A percentile compares a stretch with the other conserved stretches of the same genome.
Conservation (phyloP, 176 grass and related monocot species). For the Aechmea fasciata region DNA sequence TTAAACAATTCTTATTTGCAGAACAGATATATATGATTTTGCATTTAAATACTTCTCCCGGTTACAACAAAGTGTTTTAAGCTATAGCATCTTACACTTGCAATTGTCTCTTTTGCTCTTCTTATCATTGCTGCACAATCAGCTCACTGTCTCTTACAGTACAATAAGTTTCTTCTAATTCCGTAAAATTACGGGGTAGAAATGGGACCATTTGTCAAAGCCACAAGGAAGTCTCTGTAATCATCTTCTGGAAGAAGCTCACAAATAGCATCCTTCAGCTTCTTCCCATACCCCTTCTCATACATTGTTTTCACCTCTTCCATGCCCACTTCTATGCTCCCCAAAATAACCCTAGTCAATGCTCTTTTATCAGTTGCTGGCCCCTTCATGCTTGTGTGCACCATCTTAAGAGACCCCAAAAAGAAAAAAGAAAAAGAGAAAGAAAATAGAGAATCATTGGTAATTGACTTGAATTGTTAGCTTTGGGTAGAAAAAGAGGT, state of each 20-base stretch:
- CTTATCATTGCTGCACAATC: background rate
- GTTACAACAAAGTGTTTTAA: background rate
- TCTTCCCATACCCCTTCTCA: slow-evolving; percentile 42
- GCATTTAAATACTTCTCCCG: background rate
- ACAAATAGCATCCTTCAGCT: slow-evolving; percentile 55
- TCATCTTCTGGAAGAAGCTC: slow-evolving; percentile 51
- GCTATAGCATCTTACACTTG: too few species aligned
- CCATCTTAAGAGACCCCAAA: slow-evolving; percentile 33
- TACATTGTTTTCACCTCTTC: slow-evolving; percentile 54
- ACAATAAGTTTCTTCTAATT: background rate
- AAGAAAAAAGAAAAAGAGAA: slow-evolving; percentile 14
- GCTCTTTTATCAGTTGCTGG: slow-evolving; percentile 31
- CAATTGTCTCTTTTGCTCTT: background rate
- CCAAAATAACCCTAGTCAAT: slow-evolving; percentile 60
- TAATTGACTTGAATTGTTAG: background rate
- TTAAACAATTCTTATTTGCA: background rate
- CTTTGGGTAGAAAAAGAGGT: background rate
- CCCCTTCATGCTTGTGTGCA: slow-evolving; percentile 36
- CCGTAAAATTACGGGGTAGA: slow-evolving; percentile 20
- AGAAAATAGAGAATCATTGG: background rate
- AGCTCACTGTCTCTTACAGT: background rate
- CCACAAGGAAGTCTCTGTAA: slow-evolving; percentile 68
- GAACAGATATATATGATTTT: background rate
- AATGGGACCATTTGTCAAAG: slow-evolving; percentile 27
- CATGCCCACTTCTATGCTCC: slow-evolving; percentile 50